Percentiles rank a stretch among this genome's conserved stretches.
Conservation (phyloP, 345 rosid species). For the Mercurialis annua region DNA sequence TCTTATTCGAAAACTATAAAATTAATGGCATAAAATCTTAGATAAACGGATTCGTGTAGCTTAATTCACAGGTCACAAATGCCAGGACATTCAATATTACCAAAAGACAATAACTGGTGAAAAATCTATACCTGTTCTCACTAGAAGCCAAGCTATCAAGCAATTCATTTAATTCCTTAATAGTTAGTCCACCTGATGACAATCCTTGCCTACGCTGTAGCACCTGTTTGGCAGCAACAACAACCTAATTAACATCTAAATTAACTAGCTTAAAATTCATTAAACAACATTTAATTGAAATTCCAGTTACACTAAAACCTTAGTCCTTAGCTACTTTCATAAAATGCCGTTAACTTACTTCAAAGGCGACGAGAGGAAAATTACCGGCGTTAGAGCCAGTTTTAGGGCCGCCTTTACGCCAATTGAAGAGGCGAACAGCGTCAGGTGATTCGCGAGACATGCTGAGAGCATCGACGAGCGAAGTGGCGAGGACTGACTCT, state of each 20-base stretch:
- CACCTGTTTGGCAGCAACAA: slow-evolving; percentile 35
- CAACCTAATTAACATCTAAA: not conserved
- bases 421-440: slow-evolving; percentile 80
- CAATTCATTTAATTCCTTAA: slow-evolving; percentile 72
- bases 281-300: too few relatives aligned
- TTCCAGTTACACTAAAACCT: not conserved
- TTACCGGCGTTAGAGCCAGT: slow-evolving; percentile 80
- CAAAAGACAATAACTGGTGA: too few relatives aligned
- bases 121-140: slow-evolving; percentile 57
- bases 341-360: slow-evolving; percentile 30
- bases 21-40: too few relatives aligned
- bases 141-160: slow-evolving; percentile 74
- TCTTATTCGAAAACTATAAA: too few relatives aligned
- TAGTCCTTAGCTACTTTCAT: not conserved
- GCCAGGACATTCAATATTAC: too few relatives aligned
- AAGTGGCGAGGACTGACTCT: slow-evolving; percentile 84
- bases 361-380: slow-evolving; percentile 72
- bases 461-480: slow-evolving; percentile 81
- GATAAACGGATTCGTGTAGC: too few relatives aligned
- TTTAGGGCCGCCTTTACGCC: slow-evolving; percentile 88
- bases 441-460: slow-evolving; percentile 87
- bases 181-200: slow-evolving; percentile 65
- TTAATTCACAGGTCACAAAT: too few relatives aligned
- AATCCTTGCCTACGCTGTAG: slow-evolving; percentile 79
- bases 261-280: not conserved